phyloP scores from a whole-genome alignment of 805 yeast species.

The Saccharomycopsis sp. region DNA sequence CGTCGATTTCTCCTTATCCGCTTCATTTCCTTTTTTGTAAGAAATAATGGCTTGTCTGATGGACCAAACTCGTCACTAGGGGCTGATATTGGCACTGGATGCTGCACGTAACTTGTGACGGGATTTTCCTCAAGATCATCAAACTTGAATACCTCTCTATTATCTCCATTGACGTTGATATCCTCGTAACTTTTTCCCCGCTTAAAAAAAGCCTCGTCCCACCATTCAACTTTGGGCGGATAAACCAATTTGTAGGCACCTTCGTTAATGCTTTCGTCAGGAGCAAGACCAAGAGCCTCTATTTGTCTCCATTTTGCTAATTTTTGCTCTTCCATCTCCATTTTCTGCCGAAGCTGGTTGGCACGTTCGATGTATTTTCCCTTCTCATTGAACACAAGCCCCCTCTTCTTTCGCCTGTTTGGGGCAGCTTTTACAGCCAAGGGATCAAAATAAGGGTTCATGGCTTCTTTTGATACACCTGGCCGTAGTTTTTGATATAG shows the following conservation, averaged over 20 bases:
- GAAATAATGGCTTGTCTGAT: constrained; percentile 40
- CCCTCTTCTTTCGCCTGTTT: constrained; percentile 29
- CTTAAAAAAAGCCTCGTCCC: constrained; percentile 63
- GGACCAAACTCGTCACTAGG: constrained; percentile 47
- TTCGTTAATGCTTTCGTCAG: constrained; percentile 53
- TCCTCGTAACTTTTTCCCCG: constrained; percentile 32
- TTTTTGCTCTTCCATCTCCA: constrained; percentile 30
- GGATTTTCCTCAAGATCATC: constrained; percentile 37
- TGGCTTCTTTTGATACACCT: constrained; percentile 23
- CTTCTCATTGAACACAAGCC: constrained; percentile 45
- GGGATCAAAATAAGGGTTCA: constrained; percentile 34
- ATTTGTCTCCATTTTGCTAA: constrained; percentile 30
- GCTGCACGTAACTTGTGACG: constrained; percentile 69
- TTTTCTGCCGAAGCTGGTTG: constrained; percentile 38
- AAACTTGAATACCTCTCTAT: constrained; percentile 24
- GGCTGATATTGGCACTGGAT: constrained; percentile 62
- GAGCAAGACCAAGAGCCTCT: constrained; percentile 37
- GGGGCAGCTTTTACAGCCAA: constrained; percentile 7
- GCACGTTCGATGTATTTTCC: constrained; percentile 53
- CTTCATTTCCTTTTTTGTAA: constrained; percentile 74
- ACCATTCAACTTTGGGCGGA: constrained; percentile 80
- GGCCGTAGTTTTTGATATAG: constrained; percentile 10
- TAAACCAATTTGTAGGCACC: constrained; percentile 36
- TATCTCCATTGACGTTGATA: constrained; percentile 22
- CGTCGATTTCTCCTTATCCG: constrained; percentile 67